Percentiles rank a stretch among this genome's conserved stretches.
Evolutionary conservation across 2,329 filamentous ascomycete genomes (phyloP).

Genomic region (Tolypocladium amazonense): DNA sequence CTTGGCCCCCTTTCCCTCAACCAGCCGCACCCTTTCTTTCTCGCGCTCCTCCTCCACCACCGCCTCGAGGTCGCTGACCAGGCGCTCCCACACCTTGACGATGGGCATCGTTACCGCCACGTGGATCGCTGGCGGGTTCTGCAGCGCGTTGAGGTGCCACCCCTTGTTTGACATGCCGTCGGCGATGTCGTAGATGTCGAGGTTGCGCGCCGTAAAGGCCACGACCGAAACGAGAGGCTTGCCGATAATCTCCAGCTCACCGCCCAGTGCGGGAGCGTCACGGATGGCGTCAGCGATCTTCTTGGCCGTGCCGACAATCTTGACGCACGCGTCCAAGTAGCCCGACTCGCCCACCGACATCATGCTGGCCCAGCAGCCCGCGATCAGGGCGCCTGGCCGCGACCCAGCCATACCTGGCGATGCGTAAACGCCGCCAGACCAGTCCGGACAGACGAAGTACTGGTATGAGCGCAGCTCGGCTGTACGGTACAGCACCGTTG

Average conservation of each 20-base stretch:
- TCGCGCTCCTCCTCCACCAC: conserved; percentile 65
- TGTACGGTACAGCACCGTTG: conserved; percentile 81
- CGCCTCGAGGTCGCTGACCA: conserved; percentile 62
- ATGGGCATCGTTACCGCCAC: conserved; percentile 88
- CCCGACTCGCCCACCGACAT: conserved; percentile 81
- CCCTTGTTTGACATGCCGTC: conserved; percentile 76
- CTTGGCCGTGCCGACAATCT: conserved; percentile 81
- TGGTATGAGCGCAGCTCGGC: conserved; percentile 73
- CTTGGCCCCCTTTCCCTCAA: conserved; percentile 55
- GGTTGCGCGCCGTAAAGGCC: conserved; percentile 71
- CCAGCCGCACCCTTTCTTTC: conserved; percentile 63
- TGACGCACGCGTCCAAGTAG: conserved; percentile 76
- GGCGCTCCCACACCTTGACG: conserved; percentile 65
- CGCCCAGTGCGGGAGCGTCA: conserved; percentile 54
- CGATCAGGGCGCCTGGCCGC: conserved; percentile 85
- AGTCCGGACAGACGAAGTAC: conserved; percentile 93
- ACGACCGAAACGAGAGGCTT: conserved; percentile 83
- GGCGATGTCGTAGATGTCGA: conserved; percentile 90
- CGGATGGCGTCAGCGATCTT: conserved; percentile 68
- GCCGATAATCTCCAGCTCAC: conserved; percentile 72
- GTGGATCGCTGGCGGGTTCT: conserved; percentile 85
- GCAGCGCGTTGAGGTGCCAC: conserved; percentile 93
- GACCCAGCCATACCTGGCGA: conserved; percentile 87
- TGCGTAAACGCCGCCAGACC: conserved; percentile 92
- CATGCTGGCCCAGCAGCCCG: conserved; percentile 87